These are phyloP conservation scores for Heliamphora pulchella DNA, from an alignment of 179 eudicot genomes.

Conservation along the genomic window DNA sequence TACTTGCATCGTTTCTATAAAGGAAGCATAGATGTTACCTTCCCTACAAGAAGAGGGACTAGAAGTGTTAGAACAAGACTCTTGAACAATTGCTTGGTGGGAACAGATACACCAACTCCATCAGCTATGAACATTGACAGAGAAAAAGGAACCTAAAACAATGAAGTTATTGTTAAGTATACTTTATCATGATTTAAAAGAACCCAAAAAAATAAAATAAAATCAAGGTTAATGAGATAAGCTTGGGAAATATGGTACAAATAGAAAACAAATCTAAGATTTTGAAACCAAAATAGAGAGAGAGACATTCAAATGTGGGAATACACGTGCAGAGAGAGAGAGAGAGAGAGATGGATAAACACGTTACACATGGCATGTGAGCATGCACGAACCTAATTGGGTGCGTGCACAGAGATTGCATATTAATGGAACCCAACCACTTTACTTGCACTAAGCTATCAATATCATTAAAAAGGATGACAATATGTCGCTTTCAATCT, in stretches of 20 bases:
- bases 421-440: not conserved
- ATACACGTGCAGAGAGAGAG: not conserved
- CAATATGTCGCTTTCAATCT: not conserved
- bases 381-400: too few species aligned
- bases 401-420: not conserved
- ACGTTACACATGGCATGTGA: too few species aligned
- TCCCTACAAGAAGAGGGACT: constrained; percentile 78
- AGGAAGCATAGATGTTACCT: constrained; percentile 43
- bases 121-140: constrained; percentile 67
- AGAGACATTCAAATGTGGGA: not conserved
- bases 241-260: not conserved
- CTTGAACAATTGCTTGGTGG: constrained; percentile 60
- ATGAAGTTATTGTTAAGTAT: not conserved
- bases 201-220: too few species aligned
- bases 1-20: not conserved
- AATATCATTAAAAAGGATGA: not conserved
- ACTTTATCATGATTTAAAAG: too few species aligned
- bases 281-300: not conserved
- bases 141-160: constrained; percentile 69
- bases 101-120: constrained; percentile 83
- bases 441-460: not conserved
- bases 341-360: not conserved
- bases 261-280: not conserved
- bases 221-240: not conserved
- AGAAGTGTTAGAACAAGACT: constrained; percentile 73